phyloP scores from a whole-genome alignment of 73 alveolate genomes.

The Paramecium sonneborni region DNA sequence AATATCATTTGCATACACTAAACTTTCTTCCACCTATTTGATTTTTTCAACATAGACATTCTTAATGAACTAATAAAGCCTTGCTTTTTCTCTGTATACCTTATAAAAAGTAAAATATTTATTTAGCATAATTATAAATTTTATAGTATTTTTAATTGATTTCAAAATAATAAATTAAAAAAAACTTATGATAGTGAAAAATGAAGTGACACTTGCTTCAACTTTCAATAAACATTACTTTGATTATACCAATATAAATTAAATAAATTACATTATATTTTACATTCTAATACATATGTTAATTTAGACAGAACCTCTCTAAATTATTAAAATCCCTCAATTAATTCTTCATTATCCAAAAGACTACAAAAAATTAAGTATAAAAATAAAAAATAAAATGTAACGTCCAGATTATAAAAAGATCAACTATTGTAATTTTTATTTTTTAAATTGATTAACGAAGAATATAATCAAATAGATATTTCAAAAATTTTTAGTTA shows the following conservation, averaged over 20 bases:
- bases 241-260: not conserved
- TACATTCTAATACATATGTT: constrained; percentile 58
- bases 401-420: too few species aligned
- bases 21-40: not conserved
- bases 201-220: not conserved
- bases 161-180: too few species aligned
- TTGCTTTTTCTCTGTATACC: constrained; percentile 9
- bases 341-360: constrained; percentile 25
- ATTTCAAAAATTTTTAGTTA: too few species aligned
- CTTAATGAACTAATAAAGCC: constrained; percentile 1
- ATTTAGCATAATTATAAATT: constrained; percentile 14
- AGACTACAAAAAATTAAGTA: too few species aligned
- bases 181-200: too few species aligned
- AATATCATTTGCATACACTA: not conserved
- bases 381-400: too few species aligned
- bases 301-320: constrained; percentile 49
- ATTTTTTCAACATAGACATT: not conserved
- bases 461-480: too few species aligned
- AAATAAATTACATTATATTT: not conserved
- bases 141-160: not conserved
- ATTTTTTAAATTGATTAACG: too few species aligned
- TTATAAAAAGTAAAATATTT: not conserved
- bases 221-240: not conserved
- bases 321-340: constrained; percentile 18
- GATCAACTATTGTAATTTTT: too few species aligned